A percentile compares a stretch with the other conserved stretches of the same genome.
Evolutionary conservation across 345 rosid species (phyloP).

Genomic region (Laguncularia racemosa): DNA sequence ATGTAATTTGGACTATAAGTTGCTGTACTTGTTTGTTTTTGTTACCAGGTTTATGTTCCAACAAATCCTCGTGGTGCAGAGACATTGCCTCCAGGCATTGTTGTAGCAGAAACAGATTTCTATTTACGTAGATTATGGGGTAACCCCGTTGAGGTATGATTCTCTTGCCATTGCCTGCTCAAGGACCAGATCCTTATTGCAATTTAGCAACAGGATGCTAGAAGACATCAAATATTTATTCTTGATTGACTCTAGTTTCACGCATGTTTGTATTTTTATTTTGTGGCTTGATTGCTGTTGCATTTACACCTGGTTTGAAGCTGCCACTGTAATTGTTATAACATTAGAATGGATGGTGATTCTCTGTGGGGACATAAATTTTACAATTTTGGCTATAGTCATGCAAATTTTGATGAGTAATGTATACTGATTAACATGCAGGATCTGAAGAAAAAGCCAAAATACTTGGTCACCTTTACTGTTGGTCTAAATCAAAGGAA

Average conservation of each 20-base stretch:
- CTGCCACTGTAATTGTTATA: too few species aligned
- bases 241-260: neutral
- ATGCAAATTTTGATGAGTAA: neutral
- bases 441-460: constrained; percentile 80
- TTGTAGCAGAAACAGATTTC: constrained; percentile 72
- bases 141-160: constrained; percentile 79
- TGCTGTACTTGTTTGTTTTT: constrained; percentile 8
- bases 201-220: neutral
- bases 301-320: neutral
- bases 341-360: too few species aligned
- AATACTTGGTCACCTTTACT: constrained; percentile 74
- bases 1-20: constrained; percentile 1
- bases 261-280: neutral
- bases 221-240: too few species aligned
- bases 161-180: neutral
- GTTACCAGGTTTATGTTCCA: constrained; percentile 63
- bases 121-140: constrained; percentile 93
- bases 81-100: constrained; percentile 79
- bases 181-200: neutral
- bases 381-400: too few species aligned
- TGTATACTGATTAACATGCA: constrained; percentile 21
- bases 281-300: neutral
- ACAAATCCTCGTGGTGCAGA: constrained; percentile 95
- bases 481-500: constrained; percentile 72
- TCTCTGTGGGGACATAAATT: too few species aligned